Base-by-base conservation (phyloP, 768 basidiomycete species). In the Mycena polygramma region DNA sequence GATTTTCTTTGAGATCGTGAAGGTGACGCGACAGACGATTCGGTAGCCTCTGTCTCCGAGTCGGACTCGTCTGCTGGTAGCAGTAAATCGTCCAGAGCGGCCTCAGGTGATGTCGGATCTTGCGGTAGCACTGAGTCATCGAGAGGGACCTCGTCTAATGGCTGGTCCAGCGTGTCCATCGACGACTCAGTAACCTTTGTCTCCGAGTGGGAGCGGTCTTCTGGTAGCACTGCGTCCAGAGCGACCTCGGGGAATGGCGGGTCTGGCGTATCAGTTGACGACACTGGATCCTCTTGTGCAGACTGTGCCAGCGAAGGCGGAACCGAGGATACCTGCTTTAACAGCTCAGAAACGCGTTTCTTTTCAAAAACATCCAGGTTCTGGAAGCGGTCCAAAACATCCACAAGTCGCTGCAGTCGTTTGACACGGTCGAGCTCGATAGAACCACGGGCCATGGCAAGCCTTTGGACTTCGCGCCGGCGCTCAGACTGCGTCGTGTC, bases 361-460 rank as follows among this genome's bases (percentile, higher is more conserved):
- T 77, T 78, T 70, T 80, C 74, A 41, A 70, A 48, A 24, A 63
- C 68, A 45, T 79, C 76, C 51, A 88, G 74, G 15, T 77, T 73
- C 63, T 79, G 78, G 70, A 87, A 83, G 60, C 77, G 78, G 14
- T 81, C 72, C 35, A 89, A 75, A 7, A 85, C 78, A 46, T 75
- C 77, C 45, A 81, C 80, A 54, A 89, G 74, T 51, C 81, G 82
- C 35, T 79, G 78, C 4, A 94, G 82, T 54, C 93, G 85, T 62
- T 83, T 77, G 48, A 89, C 81, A 63, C 93, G 89, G 35, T 86
- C 86, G 20, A 78, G 74, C 77, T 94, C 93, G 22, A 94, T 83
- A 13, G 79, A 77, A 11, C 87, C 88, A 58, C 93, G 88, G 9
- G 86, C 83, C 11, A 79, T 74, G 10, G 87, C 81, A 48, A 89